Percentiles rank a stretch among this genome's conserved stretches.
These are phyloP conservation scores for Entomortierella chlamydospora DNA, from an alignment of 192 early-diverging fungal species.

Conservation along the genomic window DNA sequence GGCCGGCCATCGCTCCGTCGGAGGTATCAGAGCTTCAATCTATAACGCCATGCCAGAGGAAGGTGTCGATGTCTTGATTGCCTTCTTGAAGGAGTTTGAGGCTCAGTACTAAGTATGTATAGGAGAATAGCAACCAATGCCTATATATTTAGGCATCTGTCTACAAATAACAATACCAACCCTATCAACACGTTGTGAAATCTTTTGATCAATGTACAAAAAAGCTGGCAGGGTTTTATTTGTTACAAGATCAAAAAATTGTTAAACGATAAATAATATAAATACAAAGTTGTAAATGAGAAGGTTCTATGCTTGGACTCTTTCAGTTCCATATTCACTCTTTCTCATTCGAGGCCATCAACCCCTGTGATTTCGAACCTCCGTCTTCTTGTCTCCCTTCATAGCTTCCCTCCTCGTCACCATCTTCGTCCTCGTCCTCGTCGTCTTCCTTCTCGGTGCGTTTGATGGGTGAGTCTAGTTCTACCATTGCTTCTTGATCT, in stretches of 20 bases:
- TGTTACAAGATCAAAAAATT: no score
- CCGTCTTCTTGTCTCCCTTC: neutral
- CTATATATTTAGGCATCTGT: no score
- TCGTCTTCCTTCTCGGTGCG: neutral
- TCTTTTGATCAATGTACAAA: no score
- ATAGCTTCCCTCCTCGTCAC: slow-evolving; percentile 10
- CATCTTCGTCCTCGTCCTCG: slow-evolving; percentile 6
- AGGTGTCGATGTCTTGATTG: slow-evolving; percentile 81
- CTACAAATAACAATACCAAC: no score
- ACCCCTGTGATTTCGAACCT: neutral
- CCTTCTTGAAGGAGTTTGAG: slow-evolving; percentile 89
- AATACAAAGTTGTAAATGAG: no score
- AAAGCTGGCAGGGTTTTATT: no score
- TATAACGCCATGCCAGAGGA: slow-evolving; percentile 95
- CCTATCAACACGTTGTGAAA: no score
- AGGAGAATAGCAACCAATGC: neutral
- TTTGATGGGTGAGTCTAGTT: slow-evolving; percentile 23
- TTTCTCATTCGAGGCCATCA: neutral
- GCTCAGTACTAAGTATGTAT: slow-evolving; percentile 38
- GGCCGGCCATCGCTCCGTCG: slow-evolving; percentile 94
- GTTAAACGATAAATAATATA: no score
- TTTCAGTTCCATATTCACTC: neutral
- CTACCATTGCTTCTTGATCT: slow-evolving; percentile 47
- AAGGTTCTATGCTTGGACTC: neutral
- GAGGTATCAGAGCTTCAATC: slow-evolving; percentile 92